phyloP scores from a whole-genome alignment of 176 grass and related monocot species.

The Zoysia japonica region DNA sequence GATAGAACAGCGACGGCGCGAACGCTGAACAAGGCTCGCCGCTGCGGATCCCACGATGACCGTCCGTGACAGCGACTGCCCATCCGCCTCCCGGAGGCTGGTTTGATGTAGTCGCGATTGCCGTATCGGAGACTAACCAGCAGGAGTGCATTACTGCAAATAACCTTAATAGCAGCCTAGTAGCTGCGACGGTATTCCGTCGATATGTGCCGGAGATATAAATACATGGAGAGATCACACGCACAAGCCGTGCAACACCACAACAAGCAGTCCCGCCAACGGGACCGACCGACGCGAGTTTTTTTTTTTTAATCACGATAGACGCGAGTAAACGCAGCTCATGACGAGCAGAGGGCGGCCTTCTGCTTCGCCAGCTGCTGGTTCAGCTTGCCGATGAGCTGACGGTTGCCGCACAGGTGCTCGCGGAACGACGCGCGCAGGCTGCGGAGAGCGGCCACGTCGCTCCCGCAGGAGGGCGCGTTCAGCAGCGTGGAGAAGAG shows the following conservation, averaged over 20 bases:
- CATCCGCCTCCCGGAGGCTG: not conserved
- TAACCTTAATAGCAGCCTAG: not conserved
- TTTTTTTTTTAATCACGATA: too few species aligned
- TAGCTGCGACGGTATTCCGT: too few species aligned
- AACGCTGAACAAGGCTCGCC: too few species aligned
- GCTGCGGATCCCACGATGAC: not conserved
- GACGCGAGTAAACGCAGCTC: not conserved
- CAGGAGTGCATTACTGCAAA: not conserved
- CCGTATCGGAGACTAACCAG: not conserved
- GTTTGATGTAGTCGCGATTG: not conserved
- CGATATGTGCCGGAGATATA: not conserved
- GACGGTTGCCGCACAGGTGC: constrained; percentile 55
- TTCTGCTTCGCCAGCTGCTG: constrained; percentile 71
- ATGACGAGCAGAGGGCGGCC: constrained; percentile 69
- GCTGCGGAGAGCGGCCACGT: constrained; percentile 50
- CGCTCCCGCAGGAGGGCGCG: constrained; percentile 55
- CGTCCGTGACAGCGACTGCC: not conserved
- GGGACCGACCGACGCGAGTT: not conserved
- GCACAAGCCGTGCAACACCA: constrained; percentile 30
- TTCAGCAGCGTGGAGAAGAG: constrained; percentile 82
- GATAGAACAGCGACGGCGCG: too few species aligned
- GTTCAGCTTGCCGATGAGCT: constrained; percentile 68
- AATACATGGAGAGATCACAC: not conserved
- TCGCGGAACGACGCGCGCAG: constrained; percentile 70
- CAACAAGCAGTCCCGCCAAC: not conserved